Conservation (phyloP, 2,329 filamentous ascomycete species). For the Fusarium avenaceum region DNA sequence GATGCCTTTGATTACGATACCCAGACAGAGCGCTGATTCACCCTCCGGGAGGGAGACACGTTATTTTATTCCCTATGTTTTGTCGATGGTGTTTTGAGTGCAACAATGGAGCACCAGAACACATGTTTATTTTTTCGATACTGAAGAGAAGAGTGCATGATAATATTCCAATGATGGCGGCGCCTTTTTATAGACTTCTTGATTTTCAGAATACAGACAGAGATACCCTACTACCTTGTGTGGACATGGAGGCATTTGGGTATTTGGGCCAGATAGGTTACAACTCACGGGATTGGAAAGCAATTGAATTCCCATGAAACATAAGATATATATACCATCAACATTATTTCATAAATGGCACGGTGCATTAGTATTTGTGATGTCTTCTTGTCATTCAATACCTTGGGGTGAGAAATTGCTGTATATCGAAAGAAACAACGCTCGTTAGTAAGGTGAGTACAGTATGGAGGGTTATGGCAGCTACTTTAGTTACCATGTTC, state of each 20-base stretch:
- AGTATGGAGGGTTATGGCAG: neutral
- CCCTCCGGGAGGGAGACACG: conserved; percentile 31
- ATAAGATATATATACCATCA: conserved; percentile 1
- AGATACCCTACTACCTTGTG: conserved; percentile 42
- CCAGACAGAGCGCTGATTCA: conserved; percentile 27
- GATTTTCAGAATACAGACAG: conserved; percentile 25
- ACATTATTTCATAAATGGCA: neutral
- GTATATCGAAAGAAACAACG: too few species aligned
- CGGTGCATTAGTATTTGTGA: neutral
- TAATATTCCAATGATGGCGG: conserved; percentile 29
- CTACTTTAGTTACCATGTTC: neutral
- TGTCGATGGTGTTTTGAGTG: conserved; percentile 27
- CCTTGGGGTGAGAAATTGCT: neutral
- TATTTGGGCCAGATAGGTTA: conserved; percentile 22
- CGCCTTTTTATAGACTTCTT: conserved; percentile 30
- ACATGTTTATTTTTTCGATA: conserved; percentile 11
- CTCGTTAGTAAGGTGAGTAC: too few species aligned
- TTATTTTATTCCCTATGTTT: conserved; percentile 33
- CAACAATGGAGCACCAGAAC: conserved; percentile 14
- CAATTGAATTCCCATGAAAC: conserved; percentile 17
- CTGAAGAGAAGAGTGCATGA: conserved; percentile 26
- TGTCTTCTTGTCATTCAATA: neutral
- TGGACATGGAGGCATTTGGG: conserved; percentile 33
- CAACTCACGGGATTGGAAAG: conserved; percentile 11
- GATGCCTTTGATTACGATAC: conserved; percentile 47